phyloP scores from a whole-genome alignment of 1,284 basidiomycete genomes.

The Inonotus hispidus region DNA sequence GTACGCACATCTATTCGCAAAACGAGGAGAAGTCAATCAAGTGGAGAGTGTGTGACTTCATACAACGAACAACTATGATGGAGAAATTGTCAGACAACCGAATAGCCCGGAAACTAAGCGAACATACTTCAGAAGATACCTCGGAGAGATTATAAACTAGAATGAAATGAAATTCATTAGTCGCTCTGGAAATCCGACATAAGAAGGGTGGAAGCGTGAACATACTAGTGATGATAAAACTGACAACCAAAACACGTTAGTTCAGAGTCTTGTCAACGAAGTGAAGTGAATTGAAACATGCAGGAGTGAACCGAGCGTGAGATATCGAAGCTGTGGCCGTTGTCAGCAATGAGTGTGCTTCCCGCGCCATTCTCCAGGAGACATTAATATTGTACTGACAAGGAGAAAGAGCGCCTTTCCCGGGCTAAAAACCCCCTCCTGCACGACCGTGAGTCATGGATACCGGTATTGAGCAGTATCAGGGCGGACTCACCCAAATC shows the following conservation, averaged over 20 bases:
- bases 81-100: too few species aligned
- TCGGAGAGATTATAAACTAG: constrained; percentile 2
- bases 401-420: constrained; percentile 11
- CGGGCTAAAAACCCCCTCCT: not conserved
- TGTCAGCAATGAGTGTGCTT: not conserved
- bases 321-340: constrained; percentile 7
- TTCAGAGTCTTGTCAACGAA: not conserved
- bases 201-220: not conserved
- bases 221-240: constrained; percentile 1
- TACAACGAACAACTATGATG: not conserved
- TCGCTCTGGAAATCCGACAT: not conserved
- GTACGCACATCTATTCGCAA: not conserved
- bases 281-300: not conserved
- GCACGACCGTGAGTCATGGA: not conserved
- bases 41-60: not conserved
- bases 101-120: too few species aligned
- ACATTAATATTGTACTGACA: not conserved
- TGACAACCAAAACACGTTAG: not conserved
- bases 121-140: not conserved
- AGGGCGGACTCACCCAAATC: constrained; percentile 1
- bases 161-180: not conserved
- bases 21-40: not conserved
- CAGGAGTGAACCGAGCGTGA: constrained; percentile 2
- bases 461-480: not conserved
- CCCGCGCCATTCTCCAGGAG: not conserved